Evolutionary conservation across 2,329 filamentous ascomycete species (phyloP), one percentile per base, ranked within the genome.

Genomic region (Stemphylium beticola): DNA sequence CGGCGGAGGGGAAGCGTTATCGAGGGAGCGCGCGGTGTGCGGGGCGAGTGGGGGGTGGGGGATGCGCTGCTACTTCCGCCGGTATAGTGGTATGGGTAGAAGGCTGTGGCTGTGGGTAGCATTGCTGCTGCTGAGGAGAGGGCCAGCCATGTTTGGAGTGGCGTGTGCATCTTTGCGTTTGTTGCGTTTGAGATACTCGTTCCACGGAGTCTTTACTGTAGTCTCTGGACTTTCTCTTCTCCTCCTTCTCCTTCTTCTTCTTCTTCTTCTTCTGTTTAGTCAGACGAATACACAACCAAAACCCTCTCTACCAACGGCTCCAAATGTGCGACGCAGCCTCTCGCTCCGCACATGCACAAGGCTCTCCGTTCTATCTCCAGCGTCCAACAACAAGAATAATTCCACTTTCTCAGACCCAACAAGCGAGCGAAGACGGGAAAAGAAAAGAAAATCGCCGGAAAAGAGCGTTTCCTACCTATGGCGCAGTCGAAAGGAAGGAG

Each of bases 51-150:
- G 4, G 26, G 17, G 4, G 53, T 50, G 0, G 54, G 36, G 8
- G 53, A 48, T 10, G 47, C 46, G 24, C 22, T 24, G 22, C 22
- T 24, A 24, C 55, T 58, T 38, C 43, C 48, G 24, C 49, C 49
- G 43, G 39, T 55, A 32, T 68, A 67, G 8, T 61, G 53, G 57
- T 73, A 74, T 0, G 74, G 73, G 47, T 76, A 76, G 60, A 76
- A 76, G 14, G 73, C 73, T 6, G 64, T 57, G 12, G 54, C 69
- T 14, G 62, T 58, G 4, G 67, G 70, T 46, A 69, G 46, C 31
- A 69, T 44, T 24, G 66, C 59, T 57, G 65, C 65, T 45, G 22
- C 22, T 7, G 6, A 24, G 22, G 67, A 65, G 17, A 62, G 41
- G 17, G 63, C 63, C 7, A 65, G 60, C 61, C 61, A 71, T 57